Base-by-base conservation (phyloP, 2,329 filamentous ascomycete genomes). In the Aspergillus japonicus region DNA sequence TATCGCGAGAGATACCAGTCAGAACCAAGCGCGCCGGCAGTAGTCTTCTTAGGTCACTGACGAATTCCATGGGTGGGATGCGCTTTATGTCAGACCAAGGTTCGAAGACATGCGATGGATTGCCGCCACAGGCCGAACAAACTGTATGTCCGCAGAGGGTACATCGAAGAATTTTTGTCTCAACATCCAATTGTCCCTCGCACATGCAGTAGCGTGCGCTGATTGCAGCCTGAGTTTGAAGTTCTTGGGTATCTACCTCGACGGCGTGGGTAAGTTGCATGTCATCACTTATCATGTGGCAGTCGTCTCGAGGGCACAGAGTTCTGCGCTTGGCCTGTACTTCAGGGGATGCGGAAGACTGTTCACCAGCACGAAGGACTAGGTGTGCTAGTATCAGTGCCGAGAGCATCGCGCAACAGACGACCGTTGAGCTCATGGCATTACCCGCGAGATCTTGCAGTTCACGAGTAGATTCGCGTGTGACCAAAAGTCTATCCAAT, bases 351-450 rank as follows among this genome's bases (percentile, higher is more conserved):
- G 47, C 23, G 14, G 48, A 21, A n/a, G 29, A 14, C 5, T 14
- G 19, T n/a, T 62, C 42, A 0, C 66, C 71, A 26, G 61, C 58
- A n/a, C 69, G 56, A 5, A 77, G 63, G n/a, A 72, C 64, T 51
- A 65, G 66, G 51, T 69, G 67, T 57, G 63, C 72, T 24, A 73
- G 69, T 42, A 86, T 81, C 1, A 93, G 71, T 0, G 85, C 82
- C 1, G 85, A 78, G 2, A 91, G 67, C 1, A 90, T 81, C 0
- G 84, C 83, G 1, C 83, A 80, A 2, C 87, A 88, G 10, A 92
- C 85, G 0, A 92, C 88, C 0, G 90, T 89, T 0, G 85, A 86
- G 1, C 84, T 87, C 90, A 94, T 94, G 0, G 90, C 90, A 70
- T 95, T 94, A 0, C 90, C 90, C 2, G 89, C 89, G 2, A 94